Percentiles rank a stretch among this genome's conserved stretches.
These are phyloP conservation scores for Boletus eberwhitei DNA, from an alignment of 768 basidiomycete species.

Conservation along the genomic window DNA sequence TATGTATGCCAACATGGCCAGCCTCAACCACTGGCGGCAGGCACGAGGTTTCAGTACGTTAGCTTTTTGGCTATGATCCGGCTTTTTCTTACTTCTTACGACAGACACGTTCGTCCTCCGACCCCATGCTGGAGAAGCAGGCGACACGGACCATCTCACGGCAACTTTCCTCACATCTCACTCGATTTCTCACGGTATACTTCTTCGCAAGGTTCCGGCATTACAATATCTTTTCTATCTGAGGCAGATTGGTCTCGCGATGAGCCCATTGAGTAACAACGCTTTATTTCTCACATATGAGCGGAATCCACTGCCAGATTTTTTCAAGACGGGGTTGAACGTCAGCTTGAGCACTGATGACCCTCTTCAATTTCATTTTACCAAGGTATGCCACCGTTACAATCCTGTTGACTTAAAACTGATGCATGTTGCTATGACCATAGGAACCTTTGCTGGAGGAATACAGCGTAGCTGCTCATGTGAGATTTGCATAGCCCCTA, in stretches of 20 bases:
- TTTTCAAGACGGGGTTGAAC: constrained; percentile 94
- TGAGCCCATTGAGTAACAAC: constrained; percentile 98
- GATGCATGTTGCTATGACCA: neutral
- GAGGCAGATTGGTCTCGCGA: constrained; percentile 96
- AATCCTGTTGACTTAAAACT: neutral
- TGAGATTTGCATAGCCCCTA: constrained; percentile 34
- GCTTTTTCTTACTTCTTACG: neutral
- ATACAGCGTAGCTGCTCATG: constrained; percentile 97
- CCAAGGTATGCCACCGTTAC: constrained; percentile 59
- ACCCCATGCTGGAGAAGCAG: constrained; percentile 96
- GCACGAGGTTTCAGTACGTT: constrained; percentile 85
- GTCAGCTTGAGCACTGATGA: constrained; percentile 96
- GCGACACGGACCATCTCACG: constrained; percentile 95
- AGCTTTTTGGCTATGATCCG: constrained; percentile 1
- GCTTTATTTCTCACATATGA: constrained; percentile 96
- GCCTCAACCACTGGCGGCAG: constrained; percentile 90
- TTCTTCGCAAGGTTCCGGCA: constrained; percentile 95
- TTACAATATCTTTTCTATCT: constrained; percentile 97
- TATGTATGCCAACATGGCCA: constrained; percentile 95
- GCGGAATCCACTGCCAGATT: constrained; percentile 94
- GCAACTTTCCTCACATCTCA: constrained; percentile 96
- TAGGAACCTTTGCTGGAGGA: constrained; percentile 95
- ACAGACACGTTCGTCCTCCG: constrained; percentile 94
- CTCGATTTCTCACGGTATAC: constrained; percentile 98
- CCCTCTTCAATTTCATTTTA: constrained; percentile 97